These are phyloP conservation scores for Neonectria ditissima DNA, from an alignment of 2,329 filamentous ascomycete species.

Conservation along the genomic window DNA sequence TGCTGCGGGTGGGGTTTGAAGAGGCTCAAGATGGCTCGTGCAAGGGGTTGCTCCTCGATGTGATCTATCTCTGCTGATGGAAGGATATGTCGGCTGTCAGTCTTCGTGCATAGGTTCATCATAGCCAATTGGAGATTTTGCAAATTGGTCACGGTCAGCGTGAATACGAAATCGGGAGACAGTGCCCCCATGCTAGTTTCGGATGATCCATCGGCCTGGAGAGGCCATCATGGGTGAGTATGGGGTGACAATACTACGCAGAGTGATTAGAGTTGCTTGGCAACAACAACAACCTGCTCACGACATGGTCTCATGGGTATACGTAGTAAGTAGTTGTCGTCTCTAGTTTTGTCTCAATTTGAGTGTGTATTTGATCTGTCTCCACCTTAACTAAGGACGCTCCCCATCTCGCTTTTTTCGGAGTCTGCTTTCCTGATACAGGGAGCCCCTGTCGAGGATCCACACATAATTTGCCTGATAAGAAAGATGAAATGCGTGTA, in stretches of 20 bases:
- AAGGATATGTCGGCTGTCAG: neutral
- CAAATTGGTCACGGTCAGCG: too few relatives aligned
- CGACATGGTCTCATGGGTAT: neutral
- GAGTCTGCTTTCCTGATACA: neutral
- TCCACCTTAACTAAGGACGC: neutral
- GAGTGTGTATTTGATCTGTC: neutral
- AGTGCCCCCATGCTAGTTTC: neutral
- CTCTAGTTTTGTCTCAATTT: constrained; percentile 9
- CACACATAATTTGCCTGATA: neutral
- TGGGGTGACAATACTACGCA: neutral
- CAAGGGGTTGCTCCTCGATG: neutral
- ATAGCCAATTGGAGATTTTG: neutral
- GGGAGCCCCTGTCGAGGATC: neutral
- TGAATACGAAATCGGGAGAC: neutral
- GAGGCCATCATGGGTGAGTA: neutral
- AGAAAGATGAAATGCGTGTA: neutral
- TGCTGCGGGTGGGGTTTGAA: neutral
- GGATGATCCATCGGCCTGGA: neutral
- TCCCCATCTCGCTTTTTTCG: constrained; percentile 2
- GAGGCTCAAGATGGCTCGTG: neutral
- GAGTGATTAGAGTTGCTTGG: constrained; percentile 4
- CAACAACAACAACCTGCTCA: neutral
- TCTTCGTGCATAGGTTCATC: neutral
- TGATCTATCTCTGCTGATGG: neutral
- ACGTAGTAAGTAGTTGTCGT: neutral